Evolutionary conservation across 805 yeast genomes (phyloP), one percentile per base, ranked within the genome.

Genomic region (Scheffersomyces spartinae): DNA sequence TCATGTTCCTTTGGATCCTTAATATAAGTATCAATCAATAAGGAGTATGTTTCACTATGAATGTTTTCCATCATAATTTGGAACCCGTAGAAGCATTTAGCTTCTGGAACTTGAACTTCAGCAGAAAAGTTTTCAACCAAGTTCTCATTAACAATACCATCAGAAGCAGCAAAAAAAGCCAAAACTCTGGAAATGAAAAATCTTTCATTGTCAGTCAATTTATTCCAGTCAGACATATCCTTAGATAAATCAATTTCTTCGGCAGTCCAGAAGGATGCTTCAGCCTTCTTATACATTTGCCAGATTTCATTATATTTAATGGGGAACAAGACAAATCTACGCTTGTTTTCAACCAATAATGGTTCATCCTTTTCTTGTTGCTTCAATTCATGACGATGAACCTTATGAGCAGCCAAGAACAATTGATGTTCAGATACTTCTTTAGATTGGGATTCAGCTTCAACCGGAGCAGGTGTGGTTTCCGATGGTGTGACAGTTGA

Each of bases 61-160:
- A 88, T 91, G 69, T 91, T 88, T 65, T 88, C 98, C 88, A 91
- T 91, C 97, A 86, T 86, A 59, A 88, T 91, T 67, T 88, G 98
- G 82, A 91, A 88, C 24, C 98, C 98, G 56, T 88, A 88, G 69
- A 88, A 91, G 57, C 95, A 86, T 59, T 88, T 86, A 45, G 97
- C 98, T 66, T 88, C 98, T 30, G 98, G 91, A 38, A 83, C 62
- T 60, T 86, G 95, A 33, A 91, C 96, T 62, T 88, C 97, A 38
- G 95, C 94, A 30, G 94, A 78, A 64, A 88, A 88, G 54, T 94
- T 86, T 62, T 88, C 97, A 35, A 88, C 95, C 53, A 88, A 71
- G 62, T 88, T 88, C 65, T 88, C 98, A 52, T 91, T 91, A 41
- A 88, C 98, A 40, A 88, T 85, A 55, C 98, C 98, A 55, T 88